phyloP scores from a whole-genome alignment of 331 rosid genomes.

The Erythrophleum ivorense region DNA sequence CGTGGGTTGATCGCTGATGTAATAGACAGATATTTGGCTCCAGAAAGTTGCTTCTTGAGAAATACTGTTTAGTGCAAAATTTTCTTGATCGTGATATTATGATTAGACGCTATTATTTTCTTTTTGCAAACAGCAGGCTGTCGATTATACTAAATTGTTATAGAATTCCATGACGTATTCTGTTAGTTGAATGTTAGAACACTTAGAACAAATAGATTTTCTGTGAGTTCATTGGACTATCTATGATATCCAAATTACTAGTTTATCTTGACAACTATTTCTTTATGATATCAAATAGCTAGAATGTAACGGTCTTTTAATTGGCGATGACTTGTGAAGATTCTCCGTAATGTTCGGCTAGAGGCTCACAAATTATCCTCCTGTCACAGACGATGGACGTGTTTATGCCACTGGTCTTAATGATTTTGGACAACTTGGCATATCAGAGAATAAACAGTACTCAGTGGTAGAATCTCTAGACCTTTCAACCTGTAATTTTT shows the following conservation, averaged over 20 bases:
- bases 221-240: background rate
- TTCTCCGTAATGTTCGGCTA: constrained; percentile 42
- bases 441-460: constrained; percentile 44
- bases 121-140: background rate
- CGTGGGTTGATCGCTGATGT: constrained; percentile 13
- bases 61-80: background rate
- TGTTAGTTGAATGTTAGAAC: background rate
- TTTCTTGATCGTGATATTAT: background rate
- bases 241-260: constrained; percentile 4
- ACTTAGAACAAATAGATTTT: constrained; percentile 4
- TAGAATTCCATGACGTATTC: background rate
- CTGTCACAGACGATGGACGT: constrained; percentile 69
- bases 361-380: constrained; percentile 58
- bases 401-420: constrained; percentile 85
- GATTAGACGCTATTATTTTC: background rate
- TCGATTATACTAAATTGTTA: background rate
- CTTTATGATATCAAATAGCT: constrained; percentile 30
- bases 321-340: constrained; percentile 55
- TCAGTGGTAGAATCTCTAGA: constrained; percentile 54
- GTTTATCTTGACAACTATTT: constrained; percentile 23
- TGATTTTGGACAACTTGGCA: constrained; percentile 71
- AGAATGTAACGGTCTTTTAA: constrained; percentile 33
- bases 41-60: constrained; percentile 5
- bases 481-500: constrained; percentile 8
- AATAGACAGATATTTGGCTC: background rate